phyloP scores from a whole-genome alignment of 2,329 filamentous ascomycete species.

The Aureobasidium sp. region DNA sequence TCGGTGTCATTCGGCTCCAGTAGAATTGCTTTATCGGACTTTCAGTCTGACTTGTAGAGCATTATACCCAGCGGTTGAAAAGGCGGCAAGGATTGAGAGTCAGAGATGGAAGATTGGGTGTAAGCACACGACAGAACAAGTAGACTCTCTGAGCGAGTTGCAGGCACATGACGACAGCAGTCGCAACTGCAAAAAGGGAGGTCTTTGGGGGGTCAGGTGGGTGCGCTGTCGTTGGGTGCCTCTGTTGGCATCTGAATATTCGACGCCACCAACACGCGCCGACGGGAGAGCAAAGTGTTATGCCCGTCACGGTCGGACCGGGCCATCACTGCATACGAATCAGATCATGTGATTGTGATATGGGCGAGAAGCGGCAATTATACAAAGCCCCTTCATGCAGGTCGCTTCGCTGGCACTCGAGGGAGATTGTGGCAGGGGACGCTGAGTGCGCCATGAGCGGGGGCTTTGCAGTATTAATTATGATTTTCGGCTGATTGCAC shows the following conservation, averaged over 20 bases:
- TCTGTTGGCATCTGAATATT: conserved; percentile 7
- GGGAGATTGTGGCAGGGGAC: conserved; percentile 5
- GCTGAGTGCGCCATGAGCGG: not conserved
- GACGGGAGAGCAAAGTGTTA: not conserved
- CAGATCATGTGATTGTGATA: conserved; percentile 13
- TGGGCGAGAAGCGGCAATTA: not conserved
- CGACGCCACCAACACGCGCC: conserved; percentile 6
- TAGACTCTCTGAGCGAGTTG: not conserved
- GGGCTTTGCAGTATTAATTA: not conserved
- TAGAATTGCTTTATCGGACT: too few species aligned
- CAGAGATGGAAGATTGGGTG: not conserved
- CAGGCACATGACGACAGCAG: conserved; percentile 13
- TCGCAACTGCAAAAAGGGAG: not conserved
- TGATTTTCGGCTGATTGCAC: conserved; percentile 2
- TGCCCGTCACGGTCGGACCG: conserved; percentile 8
- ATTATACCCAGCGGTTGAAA: not conserved
- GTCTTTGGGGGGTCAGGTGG: conserved; percentile 7
- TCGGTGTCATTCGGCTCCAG: not conserved
- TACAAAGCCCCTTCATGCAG: conserved; percentile 2
- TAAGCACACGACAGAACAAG: conserved; percentile 6
- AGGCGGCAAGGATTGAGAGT: not conserved
- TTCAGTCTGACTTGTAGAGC: not conserved
- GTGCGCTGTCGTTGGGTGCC: conserved; percentile 6
- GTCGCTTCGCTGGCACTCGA: conserved; percentile 12
- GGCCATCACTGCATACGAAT: conserved; percentile 6